Evolutionary conservation across 2,329 filamentous ascomycete genomes (phyloP).

Genomic region (Exophiala sp.): DNA sequence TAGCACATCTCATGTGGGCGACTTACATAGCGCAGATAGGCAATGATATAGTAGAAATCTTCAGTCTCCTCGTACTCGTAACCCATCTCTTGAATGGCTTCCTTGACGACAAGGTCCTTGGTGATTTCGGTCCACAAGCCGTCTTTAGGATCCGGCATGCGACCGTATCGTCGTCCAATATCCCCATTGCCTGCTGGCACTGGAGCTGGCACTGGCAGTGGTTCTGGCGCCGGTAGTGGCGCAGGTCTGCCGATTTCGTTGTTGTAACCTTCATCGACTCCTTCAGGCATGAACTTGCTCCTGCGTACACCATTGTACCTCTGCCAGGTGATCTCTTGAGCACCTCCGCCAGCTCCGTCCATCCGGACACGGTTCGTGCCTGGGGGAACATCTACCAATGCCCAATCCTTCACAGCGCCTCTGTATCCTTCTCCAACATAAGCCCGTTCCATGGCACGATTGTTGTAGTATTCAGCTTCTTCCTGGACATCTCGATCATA

Average conservation of each 20-base stretch:
- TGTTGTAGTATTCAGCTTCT: constrained; percentile 61
- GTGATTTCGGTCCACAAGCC: constrained; percentile 97
- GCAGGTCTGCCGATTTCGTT: constrained; percentile 50
- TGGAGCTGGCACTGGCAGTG: constrained; percentile 29
- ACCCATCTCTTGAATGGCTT: constrained; percentile 78
- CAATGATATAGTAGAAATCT: constrained; percentile 86
- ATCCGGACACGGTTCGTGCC: constrained; percentile 78
- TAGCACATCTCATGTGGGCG: neutral
- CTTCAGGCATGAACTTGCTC: constrained; percentile 69
- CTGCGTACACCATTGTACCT: constrained; percentile 74
- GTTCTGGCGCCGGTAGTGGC: constrained; percentile 15
- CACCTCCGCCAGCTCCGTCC: constrained; percentile 73
- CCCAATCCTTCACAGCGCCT: constrained; percentile 73
- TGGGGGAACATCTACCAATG: constrained; percentile 77
- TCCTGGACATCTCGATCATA: constrained; percentile 48
- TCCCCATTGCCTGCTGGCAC: constrained; percentile 32
- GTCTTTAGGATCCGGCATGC: constrained; percentile 40
- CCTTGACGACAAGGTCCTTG: constrained; percentile 80
- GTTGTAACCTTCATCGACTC: constrained; percentile 52
- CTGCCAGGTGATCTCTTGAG: constrained; percentile 73
- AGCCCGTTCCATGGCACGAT: constrained; percentile 65
- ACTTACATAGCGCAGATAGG: constrained; percentile 82
- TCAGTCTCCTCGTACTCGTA: constrained; percentile 91
- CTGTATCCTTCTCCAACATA: constrained; percentile 70
- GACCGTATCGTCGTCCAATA: constrained; percentile 44